Percentiles rank a stretch among this genome's conserved stretches.
Conservation (phyloP, 495 filamentous ascomycete species). For the Tetracladium setigerum region DNA sequence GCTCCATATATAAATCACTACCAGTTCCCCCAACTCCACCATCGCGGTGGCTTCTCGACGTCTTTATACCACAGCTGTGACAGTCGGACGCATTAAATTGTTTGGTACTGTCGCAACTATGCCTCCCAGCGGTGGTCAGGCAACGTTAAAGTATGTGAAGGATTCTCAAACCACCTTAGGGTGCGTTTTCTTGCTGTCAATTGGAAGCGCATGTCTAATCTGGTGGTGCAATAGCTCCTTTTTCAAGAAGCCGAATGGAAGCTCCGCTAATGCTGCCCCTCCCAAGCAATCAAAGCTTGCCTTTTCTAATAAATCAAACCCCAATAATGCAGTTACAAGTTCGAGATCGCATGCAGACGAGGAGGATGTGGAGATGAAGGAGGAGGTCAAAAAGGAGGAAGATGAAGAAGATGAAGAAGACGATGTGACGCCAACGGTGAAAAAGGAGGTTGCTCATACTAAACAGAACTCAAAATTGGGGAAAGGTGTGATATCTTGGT, state of each 20-base stretch:
- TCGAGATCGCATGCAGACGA: slow-evolving; percentile 2
- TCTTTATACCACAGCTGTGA: neutral
- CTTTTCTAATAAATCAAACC: slow-evolving; percentile 46
- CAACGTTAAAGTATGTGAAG: slow-evolving; percentile 89
- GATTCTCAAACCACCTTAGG: slow-evolving; percentile 72
- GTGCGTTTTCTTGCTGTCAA: slow-evolving; percentile 45
- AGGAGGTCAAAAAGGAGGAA: slow-evolving; percentile 21
- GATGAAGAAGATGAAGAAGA: slow-evolving; percentile 21
- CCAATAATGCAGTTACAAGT: slow-evolving; percentile 9
- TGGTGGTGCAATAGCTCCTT: slow-evolving; percentile 48
- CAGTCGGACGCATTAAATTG: slow-evolving; percentile 1
- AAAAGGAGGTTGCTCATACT: slow-evolving; percentile 13
- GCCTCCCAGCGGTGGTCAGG: slow-evolving; percentile 57
- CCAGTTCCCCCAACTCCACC: too few relatives aligned
- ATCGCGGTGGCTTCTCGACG: slow-evolving; percentile 16
- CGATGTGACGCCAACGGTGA: slow-evolving; percentile 12
- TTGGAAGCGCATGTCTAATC: neutral
- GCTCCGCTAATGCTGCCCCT: slow-evolving; percentile 34
- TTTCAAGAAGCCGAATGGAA: slow-evolving; percentile 51
- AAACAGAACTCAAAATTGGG: slow-evolving; percentile 25
- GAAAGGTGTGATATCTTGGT: slow-evolving; percentile 12
- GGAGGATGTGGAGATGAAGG: slow-evolving; percentile 20
- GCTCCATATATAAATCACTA: too few relatives aligned
- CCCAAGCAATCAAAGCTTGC: slow-evolving; percentile 69
- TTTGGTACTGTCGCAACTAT: slow-evolving; percentile 25